Conservation (phyloP, 78 protist species). For the Corallochytrium limacisporum region DNA sequence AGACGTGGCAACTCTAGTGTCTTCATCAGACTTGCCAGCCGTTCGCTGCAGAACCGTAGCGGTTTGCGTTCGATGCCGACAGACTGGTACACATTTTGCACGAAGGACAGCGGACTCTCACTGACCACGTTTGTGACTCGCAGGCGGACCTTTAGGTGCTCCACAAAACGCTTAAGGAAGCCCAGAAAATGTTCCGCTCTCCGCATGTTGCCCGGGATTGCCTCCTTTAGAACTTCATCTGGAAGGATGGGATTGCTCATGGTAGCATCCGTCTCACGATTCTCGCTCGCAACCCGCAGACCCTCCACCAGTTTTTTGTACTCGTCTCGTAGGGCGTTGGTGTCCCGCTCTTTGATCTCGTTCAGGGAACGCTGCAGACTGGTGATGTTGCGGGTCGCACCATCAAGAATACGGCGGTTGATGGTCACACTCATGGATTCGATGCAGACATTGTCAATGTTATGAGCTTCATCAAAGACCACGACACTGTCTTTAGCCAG, state of each 20-base stretch:
- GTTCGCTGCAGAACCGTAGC: slow-evolving; percentile 35
- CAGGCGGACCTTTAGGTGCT: slow-evolving; percentile 41
- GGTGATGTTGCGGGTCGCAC: not conserved
- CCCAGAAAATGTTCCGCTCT: slow-evolving; percentile 56
- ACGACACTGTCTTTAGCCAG: slow-evolving; percentile 59
- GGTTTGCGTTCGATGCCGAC: slow-evolving; percentile 8
- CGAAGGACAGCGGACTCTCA: slow-evolving; percentile 56
- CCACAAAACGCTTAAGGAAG: slow-evolving; percentile 51
- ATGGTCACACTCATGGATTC: slow-evolving; percentile 67
- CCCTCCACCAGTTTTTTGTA: slow-evolving; percentile 28
- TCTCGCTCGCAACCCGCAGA: not conserved
- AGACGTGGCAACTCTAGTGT: slow-evolving; percentile 71
- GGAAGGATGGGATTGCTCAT: slow-evolving; percentile 49
- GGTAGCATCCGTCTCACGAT: not conserved
- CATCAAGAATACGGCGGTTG: slow-evolving; percentile 20
- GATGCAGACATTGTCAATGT: slow-evolving; percentile 93
- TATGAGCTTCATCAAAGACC: slow-evolving; percentile 97
- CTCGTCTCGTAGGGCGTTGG: slow-evolving; percentile 21
- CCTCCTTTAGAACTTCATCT: slow-evolving; percentile 57
- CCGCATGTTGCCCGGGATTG: slow-evolving; percentile 89
- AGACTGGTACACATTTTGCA: slow-evolving; percentile 13
- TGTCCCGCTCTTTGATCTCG: not conserved
- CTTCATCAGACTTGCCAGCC: slow-evolving; percentile 76
- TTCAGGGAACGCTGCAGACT: not conserved
- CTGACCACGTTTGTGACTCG: not conserved